Evolutionary conservation across 2,329 filamentous ascomycete genomes (phyloP).

Genomic region (Penicillium hesseltinei): DNA sequence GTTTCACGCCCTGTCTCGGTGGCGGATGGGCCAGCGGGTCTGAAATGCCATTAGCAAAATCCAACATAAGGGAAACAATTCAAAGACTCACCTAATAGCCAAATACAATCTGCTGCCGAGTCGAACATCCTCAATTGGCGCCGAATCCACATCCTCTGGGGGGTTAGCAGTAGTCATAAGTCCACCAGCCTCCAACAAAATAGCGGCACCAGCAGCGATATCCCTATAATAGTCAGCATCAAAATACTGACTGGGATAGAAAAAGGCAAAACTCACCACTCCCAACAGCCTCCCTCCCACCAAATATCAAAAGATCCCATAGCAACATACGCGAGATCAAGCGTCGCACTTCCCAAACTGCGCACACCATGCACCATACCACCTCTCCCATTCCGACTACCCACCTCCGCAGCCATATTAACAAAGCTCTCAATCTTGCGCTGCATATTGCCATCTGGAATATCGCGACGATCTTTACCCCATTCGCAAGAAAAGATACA

Average conservation of each 20-base stretch:
- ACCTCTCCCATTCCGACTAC: conserved; percentile 62
- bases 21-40: conserved; percentile 62
- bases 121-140: conserved; percentile 57
- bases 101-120: conserved; percentile 70
- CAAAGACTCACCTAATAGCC: conserved; percentile 57
- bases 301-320: conserved; percentile 76
- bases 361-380: conserved; percentile 78
- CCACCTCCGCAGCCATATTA: conserved; percentile 69
- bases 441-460: conserved; percentile 64
- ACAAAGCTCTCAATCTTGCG: conserved; percentile 73
- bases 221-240: conserved; percentile 47
- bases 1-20: conserved; percentile 63
- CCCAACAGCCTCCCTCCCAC: conserved; percentile 82
- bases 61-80: not conserved
- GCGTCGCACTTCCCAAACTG: conserved; percentile 69
- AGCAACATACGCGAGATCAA: conserved; percentile 72
- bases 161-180: conserved; percentile 73
- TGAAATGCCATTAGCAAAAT: conserved; percentile 26
- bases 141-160: conserved; percentile 56
- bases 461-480: conserved; percentile 72
- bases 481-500: conserved; percentile 76
- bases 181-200: conserved; percentile 71
- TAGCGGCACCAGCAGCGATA: conserved; percentile 71
- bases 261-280: conserved; percentile 55
- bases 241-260: not conserved